Percentiles rank a stretch among this genome's conserved stretches.
Evolutionary conservation across 805 yeast genomes (phyloP).

Genomic region (Candida quercuum): DNA sequence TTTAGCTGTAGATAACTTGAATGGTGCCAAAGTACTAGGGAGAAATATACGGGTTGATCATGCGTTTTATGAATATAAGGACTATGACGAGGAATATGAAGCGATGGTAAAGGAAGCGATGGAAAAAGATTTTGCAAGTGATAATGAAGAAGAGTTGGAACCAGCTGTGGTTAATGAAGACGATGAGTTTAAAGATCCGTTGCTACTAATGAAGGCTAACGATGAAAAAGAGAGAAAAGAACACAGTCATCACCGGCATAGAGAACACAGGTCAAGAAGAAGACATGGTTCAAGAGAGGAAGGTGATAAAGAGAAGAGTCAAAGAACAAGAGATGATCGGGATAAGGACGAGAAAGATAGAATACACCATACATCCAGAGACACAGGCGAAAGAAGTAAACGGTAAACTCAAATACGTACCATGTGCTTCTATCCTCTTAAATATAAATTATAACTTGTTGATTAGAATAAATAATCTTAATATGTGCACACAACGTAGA

Average conservation of each 20-base stretch:
- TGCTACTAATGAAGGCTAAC: slow-evolving; percentile 16
- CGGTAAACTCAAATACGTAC: too few species aligned
- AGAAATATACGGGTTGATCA: slow-evolving; percentile 62
- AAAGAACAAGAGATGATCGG: not conserved
- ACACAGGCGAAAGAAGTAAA: too few species aligned
- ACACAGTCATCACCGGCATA: slow-evolving; percentile 4
- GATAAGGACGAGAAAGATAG: not conserved
- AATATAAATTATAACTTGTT: too few species aligned
- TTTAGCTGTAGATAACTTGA: slow-evolving; percentile 84
- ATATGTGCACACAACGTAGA: too few species aligned
- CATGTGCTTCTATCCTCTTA: too few species aligned
- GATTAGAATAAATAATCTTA: too few species aligned
- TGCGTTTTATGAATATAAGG: slow-evolving; percentile 51
- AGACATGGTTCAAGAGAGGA: not conserved
- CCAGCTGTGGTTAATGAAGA: not conserved
- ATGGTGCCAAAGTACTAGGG: slow-evolving; percentile 57
- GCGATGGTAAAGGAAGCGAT: slow-evolving; percentile 29
- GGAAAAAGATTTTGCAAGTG: slow-evolving; percentile 23
- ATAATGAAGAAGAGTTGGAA: slow-evolving; percentile 5
- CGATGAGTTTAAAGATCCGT: slow-evolving; percentile 23
- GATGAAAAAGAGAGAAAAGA: not conserved
- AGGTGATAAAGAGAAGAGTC: too few species aligned
- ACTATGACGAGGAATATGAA: slow-evolving; percentile 45
- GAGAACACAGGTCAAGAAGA: not conserved
- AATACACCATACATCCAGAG: not conserved